Evolutionary conservation across 805 yeast genomes (phyloP).

Genomic region (Monosporozyma aquatica): DNA sequence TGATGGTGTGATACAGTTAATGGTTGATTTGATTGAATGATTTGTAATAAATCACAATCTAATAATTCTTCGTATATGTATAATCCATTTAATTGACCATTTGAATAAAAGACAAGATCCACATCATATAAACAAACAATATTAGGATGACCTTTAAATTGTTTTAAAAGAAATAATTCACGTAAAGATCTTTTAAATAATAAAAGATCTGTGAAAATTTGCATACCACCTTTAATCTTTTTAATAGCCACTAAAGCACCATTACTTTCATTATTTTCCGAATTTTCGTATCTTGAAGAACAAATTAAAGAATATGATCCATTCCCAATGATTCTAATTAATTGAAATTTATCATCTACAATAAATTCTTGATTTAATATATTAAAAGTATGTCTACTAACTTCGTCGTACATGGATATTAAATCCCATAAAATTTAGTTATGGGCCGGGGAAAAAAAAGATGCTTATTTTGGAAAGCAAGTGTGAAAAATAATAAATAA

Average conservation of each 20-base stretch:
- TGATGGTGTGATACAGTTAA: conserved; percentile 91
- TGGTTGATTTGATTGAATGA: conserved; percentile 85
- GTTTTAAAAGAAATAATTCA: conserved; percentile 79
- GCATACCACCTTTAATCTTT: conserved; percentile 51
- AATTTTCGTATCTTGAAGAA: conserved; percentile 72
- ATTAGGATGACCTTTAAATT: conserved; percentile 91
- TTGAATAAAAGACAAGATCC: conserved; percentile 61
- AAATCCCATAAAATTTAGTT: not conserved
- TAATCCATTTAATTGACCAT: conserved; percentile 77
- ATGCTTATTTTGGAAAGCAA: no score
- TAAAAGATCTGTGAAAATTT: conserved; percentile 81
- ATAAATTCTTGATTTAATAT: conserved; percentile 85
- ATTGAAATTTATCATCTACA: conserved; percentile 76
- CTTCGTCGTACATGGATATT: conserved; percentile 8
- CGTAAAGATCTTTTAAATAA: conserved; percentile 78
- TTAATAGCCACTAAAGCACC: conserved; percentile 74
- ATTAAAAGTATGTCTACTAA: conserved; percentile 37
- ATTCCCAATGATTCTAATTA: conserved; percentile 87
- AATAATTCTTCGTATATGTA: conserved; percentile 90
- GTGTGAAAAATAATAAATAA: no score
- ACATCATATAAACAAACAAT: conserved; percentile 89
- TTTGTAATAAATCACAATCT: conserved; percentile 98
- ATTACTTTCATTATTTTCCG: conserved; percentile 52
- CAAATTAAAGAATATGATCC: conserved; percentile 97
- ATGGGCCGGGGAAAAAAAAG: not conserved